These are phyloP conservation scores for Xylaria sp. DNA, from an alignment of 2,329 filamentous ascomycete species.

Conservation along the genomic window DNA sequence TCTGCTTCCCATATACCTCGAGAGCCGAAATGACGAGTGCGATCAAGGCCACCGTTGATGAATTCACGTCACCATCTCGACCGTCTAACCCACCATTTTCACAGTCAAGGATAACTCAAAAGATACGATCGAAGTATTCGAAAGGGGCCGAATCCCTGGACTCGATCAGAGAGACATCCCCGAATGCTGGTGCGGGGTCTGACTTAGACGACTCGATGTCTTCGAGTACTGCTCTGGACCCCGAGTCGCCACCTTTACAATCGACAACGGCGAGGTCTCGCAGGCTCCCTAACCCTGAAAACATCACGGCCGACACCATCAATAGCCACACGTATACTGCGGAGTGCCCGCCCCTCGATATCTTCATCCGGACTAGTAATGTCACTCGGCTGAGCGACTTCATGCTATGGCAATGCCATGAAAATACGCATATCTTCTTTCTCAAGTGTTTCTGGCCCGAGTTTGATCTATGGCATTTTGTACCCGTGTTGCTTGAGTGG, in stretches of 20 bases:
- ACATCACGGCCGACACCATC: constrained; percentile 84
- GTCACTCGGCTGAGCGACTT: constrained; percentile 95
- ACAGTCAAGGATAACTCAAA: constrained; percentile 85
- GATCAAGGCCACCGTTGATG: constrained; percentile 85
- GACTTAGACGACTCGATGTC: constrained; percentile 67
- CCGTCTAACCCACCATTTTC: constrained; percentile 80
- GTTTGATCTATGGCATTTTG: constrained; percentile 92
- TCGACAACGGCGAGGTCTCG: constrained; percentile 51
- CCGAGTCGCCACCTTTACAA: constrained; percentile 62
- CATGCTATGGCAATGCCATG: constrained; percentile 98
- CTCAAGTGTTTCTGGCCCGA: constrained; percentile 94
- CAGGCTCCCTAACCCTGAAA: constrained; percentile 78
- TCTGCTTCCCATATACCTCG: constrained; percentile 98
- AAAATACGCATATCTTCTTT: constrained; percentile 93
- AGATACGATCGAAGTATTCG: constrained; percentile 77
- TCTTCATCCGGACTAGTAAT: constrained; percentile 91
- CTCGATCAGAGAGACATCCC: constrained; percentile 62
- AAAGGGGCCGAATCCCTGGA: constrained; percentile 60
- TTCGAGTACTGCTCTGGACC: constrained; percentile 69
- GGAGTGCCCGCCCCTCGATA: constrained; percentile 85
- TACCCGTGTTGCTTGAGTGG: constrained; percentile 95
- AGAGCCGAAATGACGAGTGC: constrained; percentile 94
- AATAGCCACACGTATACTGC: constrained; percentile 90
- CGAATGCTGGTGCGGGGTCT: constrained; percentile 59
- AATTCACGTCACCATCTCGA: constrained; percentile 80